Conservation (phyloP, 768 basidiomycete genomes). For the Daedaleopsis sinensis region DNA sequence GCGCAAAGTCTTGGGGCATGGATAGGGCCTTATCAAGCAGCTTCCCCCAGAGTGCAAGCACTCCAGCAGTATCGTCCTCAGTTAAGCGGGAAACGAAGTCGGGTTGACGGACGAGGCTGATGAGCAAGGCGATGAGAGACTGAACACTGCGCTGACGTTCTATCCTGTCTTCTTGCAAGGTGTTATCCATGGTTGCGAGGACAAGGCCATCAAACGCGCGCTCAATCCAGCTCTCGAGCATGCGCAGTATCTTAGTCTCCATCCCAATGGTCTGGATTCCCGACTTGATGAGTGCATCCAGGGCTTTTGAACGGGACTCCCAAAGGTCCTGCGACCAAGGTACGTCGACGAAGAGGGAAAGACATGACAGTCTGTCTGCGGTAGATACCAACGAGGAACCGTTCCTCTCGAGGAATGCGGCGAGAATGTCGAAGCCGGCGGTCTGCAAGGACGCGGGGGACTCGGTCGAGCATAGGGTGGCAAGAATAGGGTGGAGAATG, state of each 20-base stretch:
- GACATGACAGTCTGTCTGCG: slow-evolving; percentile 63
- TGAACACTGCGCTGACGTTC: slow-evolving; percentile 71
- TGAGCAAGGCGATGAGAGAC: slow-evolving; percentile 60
- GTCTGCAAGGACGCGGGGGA: slow-evolving; percentile 62
- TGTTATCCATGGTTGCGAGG: slow-evolving; percentile 31
- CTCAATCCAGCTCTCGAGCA: slow-evolving; percentile 68
- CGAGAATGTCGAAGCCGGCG: slow-evolving; percentile 72
- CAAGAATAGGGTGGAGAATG: slow-evolving; percentile 60
- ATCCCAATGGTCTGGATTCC: slow-evolving; percentile 67
- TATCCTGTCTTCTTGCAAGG: slow-evolving; percentile 40
- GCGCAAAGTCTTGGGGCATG: slow-evolving; percentile 21
- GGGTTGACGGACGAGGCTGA: slow-evolving; percentile 48
- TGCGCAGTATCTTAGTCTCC: slow-evolving; percentile 55
- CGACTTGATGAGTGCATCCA: slow-evolving; percentile 62
- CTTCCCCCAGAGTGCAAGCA: slow-evolving; percentile 61
- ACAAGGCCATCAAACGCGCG: slow-evolving; percentile 58
- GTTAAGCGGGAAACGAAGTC: slow-evolving; percentile 63
- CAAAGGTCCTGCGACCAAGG: slow-evolving; percentile 71
- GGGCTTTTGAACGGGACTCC: slow-evolving; percentile 69
- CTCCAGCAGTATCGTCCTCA: slow-evolving; percentile 56
- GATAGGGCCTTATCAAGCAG: slow-evolving; percentile 58
- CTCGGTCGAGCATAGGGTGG: slow-evolving; percentile 56
- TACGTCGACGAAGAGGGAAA: slow-evolving; percentile 60
- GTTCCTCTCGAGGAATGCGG: slow-evolving; percentile 67
- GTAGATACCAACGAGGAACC: slow-evolving; percentile 50